Evolutionary conservation across 176 grass and related monocot species (phyloP).

Genomic region (Carex kokanica): DNA sequence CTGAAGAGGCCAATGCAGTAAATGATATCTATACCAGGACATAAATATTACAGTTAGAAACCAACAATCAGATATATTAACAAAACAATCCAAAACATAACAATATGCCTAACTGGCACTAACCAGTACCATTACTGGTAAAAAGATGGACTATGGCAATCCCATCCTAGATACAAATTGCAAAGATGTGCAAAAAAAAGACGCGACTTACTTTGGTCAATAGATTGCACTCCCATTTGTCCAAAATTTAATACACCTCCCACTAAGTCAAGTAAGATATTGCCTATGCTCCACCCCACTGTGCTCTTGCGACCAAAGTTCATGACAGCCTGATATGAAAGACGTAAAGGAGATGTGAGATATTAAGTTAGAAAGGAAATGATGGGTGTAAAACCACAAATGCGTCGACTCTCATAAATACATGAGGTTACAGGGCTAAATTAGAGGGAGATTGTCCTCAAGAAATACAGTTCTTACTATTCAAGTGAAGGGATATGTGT

Average conservation of each 20-base stretch:
- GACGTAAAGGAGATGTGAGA: conserved; percentile 11
- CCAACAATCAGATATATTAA: background rate
- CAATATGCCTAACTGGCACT: background rate
- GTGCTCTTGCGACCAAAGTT: conserved; percentile 88
- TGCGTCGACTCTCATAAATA: background rate
- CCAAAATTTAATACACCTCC: conserved; percentile 84
- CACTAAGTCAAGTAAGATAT: conserved; percentile 83
- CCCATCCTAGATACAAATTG: conserved; percentile 17
- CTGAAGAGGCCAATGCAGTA: background rate
- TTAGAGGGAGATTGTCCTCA: background rate
- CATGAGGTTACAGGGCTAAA: background rate
- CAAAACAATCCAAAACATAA: conserved; percentile 1
- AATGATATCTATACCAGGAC: background rate
- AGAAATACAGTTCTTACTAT: background rate
- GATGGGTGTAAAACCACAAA: background rate
- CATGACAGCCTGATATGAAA: conserved; percentile 58
- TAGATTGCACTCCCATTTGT: conserved; percentile 91
- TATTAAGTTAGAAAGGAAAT: background rate
- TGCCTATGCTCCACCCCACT: conserved; percentile 94
- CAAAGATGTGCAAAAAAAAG: background rate
- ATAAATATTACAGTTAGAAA: background rate
- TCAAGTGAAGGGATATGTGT: background rate
- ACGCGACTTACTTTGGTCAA: conserved; percentile 72
- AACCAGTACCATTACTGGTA: background rate
- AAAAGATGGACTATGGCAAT: conserved; percentile 12